phyloP scores from a whole-genome alignment of 2,329 filamentous ascomycete species.

The Arthrinium phaeospermum region DNA sequence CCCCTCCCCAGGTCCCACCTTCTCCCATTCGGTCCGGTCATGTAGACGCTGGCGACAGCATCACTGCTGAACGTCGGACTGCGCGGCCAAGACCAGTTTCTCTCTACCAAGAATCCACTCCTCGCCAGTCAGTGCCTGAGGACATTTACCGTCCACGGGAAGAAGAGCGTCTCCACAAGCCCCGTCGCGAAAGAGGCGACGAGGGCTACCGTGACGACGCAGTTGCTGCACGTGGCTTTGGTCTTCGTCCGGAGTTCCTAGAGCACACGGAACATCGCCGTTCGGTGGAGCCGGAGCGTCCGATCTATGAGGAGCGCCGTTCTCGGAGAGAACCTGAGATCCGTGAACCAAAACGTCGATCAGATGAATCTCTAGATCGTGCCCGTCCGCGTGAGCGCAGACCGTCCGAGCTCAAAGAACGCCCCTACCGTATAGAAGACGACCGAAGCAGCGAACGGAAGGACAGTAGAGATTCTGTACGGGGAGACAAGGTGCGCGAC shows the following conservation, averaged over 20 bases:
- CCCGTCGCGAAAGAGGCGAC: constrained; percentile 49
- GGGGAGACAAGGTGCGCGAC: constrained; percentile 47
- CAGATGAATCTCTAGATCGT: constrained; percentile 37
- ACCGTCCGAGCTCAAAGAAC: constrained; percentile 28
- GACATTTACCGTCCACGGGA: constrained; percentile 56
- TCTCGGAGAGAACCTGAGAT: constrained; percentile 42
- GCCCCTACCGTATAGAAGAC: constrained; percentile 33
- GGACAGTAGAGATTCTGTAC: constrained; percentile 40
- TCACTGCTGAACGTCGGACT: constrained; percentile 38
- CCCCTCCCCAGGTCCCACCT: constrained; percentile 49
- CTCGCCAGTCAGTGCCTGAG: constrained; percentile 51
- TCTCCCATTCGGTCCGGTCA: constrained; percentile 39
- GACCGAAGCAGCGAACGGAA: constrained; percentile 31
- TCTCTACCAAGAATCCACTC: constrained; percentile 56
- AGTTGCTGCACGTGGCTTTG: constrained; percentile 55
- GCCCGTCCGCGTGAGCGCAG: constrained; percentile 32
- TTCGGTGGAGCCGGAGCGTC: constrained; percentile 37
- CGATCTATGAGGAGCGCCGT: constrained; percentile 49
- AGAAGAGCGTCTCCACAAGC: constrained; percentile 50
- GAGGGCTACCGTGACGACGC: constrained; percentile 53
- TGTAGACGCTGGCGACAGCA: constrained; percentile 43
- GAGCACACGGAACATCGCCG: constrained; percentile 39
- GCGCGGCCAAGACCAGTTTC: constrained; percentile 54
- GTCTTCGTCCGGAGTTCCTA: constrained; percentile 51
- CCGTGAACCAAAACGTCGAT: constrained; percentile 36